Evolutionary conservation across 140 eudicot genomes (phyloP).

Genomic region (Stevia rebaudiana): DNA sequence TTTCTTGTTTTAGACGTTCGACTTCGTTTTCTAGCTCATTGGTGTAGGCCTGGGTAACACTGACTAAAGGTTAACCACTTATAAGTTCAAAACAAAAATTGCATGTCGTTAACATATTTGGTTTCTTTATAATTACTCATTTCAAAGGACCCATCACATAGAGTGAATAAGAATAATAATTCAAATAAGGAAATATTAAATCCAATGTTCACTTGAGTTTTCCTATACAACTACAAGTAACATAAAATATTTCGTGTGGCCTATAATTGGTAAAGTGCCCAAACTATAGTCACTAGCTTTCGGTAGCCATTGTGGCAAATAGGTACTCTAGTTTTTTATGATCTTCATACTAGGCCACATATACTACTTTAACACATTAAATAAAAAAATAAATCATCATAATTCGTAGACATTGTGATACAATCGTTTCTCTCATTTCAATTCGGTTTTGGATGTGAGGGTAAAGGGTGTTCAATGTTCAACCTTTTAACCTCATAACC

Average conservation of each 20-base stretch:
- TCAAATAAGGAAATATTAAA: too few relatives aligned
- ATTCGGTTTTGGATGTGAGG: neutral
- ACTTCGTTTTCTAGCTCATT: conserved; percentile 59
- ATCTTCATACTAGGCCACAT: neutral
- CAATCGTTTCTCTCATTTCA: neutral
- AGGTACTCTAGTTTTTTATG: conserved; percentile 15
- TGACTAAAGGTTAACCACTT: neutral
- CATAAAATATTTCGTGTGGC: neutral
- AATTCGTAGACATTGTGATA: neutral
- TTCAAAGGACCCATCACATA: neutral
- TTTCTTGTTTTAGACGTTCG: conserved; percentile 48
- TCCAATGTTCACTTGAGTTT: neutral
- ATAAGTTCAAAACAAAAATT: neutral
- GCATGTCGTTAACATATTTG: neutral
- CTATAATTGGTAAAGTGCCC: conserved; percentile 18
- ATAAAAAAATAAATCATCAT: conserved; percentile 5
- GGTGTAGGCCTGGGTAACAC: conserved; percentile 54
- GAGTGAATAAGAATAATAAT: too few relatives aligned
- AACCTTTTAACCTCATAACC: too few relatives aligned
- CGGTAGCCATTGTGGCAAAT: conserved; percentile 5
- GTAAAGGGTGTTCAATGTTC: too few relatives aligned
- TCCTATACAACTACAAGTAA: neutral
- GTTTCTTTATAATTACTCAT: neutral
- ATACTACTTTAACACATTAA: conserved; percentile 1
- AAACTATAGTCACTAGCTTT: neutral